A percentile compares a stretch with the other conserved stretches of the same genome.
Evolutionary conservation across 208 protist species (phyloP).

Genomic region (Leishmania turanica): DNA sequence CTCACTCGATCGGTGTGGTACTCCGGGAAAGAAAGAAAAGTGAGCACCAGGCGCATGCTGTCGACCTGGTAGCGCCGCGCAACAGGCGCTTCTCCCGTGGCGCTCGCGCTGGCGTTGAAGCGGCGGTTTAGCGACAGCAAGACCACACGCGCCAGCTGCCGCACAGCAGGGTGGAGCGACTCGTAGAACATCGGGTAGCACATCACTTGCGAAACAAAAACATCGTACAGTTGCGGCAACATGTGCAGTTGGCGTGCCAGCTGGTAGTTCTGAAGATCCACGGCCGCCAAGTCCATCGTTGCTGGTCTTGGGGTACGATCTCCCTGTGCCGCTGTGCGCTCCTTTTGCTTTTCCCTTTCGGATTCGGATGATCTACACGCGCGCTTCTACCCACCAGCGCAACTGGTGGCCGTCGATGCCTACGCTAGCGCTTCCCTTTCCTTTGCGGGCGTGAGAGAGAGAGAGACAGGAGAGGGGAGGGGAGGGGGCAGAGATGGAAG

Average conservation of each 20-base stretch:
- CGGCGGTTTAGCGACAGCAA: constrained; percentile 55
- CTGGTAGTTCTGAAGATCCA: constrained; percentile 65
- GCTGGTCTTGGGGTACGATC: background rate
- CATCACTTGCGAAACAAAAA: constrained; percentile 57
- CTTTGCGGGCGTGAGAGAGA: too few species aligned
- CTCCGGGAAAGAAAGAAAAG: constrained; percentile 58
- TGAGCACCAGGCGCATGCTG: constrained; percentile 46
- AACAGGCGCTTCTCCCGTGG: constrained; percentile 7
- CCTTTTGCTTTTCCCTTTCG: background rate
- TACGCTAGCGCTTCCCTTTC: too few species aligned
- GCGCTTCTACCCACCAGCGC: background rate
- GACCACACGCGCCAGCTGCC: constrained; percentile 33
- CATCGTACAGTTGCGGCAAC: constrained; percentile 52
- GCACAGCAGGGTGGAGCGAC: constrained; percentile 50
- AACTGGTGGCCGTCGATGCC: background rate
- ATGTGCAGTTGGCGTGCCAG: constrained; percentile 74
- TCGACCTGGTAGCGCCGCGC: constrained; percentile 21
- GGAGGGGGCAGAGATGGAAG: too few species aligned
- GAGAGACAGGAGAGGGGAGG: too few species aligned
- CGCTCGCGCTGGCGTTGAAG: constrained; percentile 9
- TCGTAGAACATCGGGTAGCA: constrained; percentile 67
- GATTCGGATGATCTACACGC: too few species aligned
- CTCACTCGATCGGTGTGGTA: background rate
- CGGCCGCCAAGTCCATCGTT: constrained; percentile 29
- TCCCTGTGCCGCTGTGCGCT: background rate